Base-by-base conservation (phyloP, 805 yeast species). In the Clavispora carvajalis region DNA sequence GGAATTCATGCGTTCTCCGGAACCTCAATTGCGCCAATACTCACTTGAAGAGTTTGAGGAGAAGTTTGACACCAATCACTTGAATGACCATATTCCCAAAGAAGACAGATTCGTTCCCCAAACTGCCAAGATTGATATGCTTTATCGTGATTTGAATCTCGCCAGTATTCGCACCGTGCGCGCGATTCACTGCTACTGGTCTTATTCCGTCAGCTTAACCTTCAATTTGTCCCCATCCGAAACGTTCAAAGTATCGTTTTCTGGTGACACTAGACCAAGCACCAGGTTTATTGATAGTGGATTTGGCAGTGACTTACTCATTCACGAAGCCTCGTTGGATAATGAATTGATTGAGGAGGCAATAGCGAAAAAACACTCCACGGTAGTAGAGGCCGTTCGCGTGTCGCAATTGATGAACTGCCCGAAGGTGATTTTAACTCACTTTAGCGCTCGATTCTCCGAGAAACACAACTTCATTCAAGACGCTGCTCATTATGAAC, bases 181-280 rank as follows among this genome's bases (percentile, higher is more conserved):
- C 40, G 98, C 98, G 0, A 69, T 73, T 15, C 99, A 93, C 58
- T 89, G 97, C 59, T 77, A 77, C 18, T 78, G 82, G 78, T 77
- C 98, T 0, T 91, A 89, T 58, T 67, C 72, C 3, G 63, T 63
- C 9, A 78, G 85, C 13, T 74, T 80, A 31, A 59, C 77, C 0
- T 68, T 90, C 9, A 57, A 71, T 2, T 74, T 83, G 40, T 60
- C 59, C 43, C 47, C 44, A 3, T 40, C 48, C 1, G 62, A 59
- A 13, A 44, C 54, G 0, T 88, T 88, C 67, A 83, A 77, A 50
- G 69, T 90, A 1, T 82, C 96, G 1, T 93, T 86, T 58, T 88
- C 96, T 2, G 99, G 99, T 10, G 99, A 93, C 57, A 87, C 98
- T 0, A 76, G 97, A 52, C 99, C 99, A 0, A 81, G 79, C 47